Percentiles rank a stretch among this genome's conserved stretches.
Evolutionary conservation across 202 grass and related monocot genomes (phyloP).

Genomic region (Panicum hallii): DNA sequence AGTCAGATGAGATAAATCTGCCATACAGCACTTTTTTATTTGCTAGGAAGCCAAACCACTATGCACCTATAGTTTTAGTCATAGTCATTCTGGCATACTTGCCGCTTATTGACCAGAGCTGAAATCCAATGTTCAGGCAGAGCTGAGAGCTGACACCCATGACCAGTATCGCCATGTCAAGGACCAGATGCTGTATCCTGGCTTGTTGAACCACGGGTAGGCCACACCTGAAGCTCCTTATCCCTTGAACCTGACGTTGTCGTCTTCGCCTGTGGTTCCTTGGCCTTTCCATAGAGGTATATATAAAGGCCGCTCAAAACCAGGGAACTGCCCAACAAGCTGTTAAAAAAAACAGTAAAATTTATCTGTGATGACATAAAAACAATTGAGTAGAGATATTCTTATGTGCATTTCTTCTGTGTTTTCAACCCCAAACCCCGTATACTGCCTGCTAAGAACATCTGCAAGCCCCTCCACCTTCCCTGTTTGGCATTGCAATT

Average conservation of each 20-base stretch:
- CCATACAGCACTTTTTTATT: background rate
- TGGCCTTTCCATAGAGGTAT: slow-evolving; percentile 1
- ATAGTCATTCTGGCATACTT: background rate
- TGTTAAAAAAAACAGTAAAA: background rate
- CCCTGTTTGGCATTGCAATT: background rate
- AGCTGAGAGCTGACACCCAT: background rate
- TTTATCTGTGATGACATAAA: background rate
- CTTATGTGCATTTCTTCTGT: background rate
- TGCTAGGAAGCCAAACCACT: background rate
- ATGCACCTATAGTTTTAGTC: background rate
- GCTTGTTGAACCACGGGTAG: background rate
- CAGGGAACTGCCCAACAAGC: background rate
- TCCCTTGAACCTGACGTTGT: background rate
- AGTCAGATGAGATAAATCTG: background rate
- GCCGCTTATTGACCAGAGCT: background rate
- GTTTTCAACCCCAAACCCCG: background rate
- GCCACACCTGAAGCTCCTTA: background rate
- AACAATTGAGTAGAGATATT: background rate
- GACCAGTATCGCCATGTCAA: background rate
- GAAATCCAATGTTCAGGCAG: background rate
- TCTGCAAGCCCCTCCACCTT: background rate
- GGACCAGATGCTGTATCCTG: background rate
- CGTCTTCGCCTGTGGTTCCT: background rate
- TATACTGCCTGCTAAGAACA: background rate
- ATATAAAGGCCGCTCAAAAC: background rate